Evolutionary conservation across 2,329 filamentous ascomycete genomes (phyloP), one percentile per base, ranked within the genome.

Genomic region (Aspergillus fischeri): DNA sequence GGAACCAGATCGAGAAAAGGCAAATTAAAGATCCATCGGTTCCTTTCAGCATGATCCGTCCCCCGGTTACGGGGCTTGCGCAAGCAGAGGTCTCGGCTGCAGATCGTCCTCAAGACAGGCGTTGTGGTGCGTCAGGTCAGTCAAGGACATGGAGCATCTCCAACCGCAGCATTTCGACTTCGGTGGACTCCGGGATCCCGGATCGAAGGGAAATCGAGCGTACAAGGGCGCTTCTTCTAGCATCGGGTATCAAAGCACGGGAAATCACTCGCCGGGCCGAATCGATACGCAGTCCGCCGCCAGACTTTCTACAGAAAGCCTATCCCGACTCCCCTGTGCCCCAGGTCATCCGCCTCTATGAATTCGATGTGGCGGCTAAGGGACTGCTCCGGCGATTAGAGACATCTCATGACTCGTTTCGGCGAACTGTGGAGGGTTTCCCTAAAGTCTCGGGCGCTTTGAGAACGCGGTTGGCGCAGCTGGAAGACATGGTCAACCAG

Each of bases 191-290:
- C 10, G 72, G 65, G 3, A 60, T 71, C 3, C 68, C 89, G 29
- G 86, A 81, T 9, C 85, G 83, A 65, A 84, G 84, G n/a, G 93
- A 97, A 65, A 83, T 96, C 53, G 89, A 89, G 17, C 86, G 91
- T n/a, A 81, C 92, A 2, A 83, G 86, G 56, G 84, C 91, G 0
- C 80, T 95, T 8, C 83, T 96, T 44, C 79, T 96, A 24, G 89
- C 87, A 61, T 91, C 91, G 0, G 92, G 92, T n/a, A 87, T 97
- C 68, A 96, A 95, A 75, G 92, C 93, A 0, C 86, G 86, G 67
- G 90, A 94, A 68, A 90, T 97, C 54, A 81, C 81, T 28, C 83
- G 86, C 3, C 84, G 88, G 49, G 86, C 88, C 3, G 75, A 86
- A 48, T 78, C 80, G 38, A 58, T 70, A 21, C 73, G 73, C 21